Evolutionary conservation across 176 grass and related monocot species (phyloP).

Genomic region (Aegilops tauschii): DNA sequence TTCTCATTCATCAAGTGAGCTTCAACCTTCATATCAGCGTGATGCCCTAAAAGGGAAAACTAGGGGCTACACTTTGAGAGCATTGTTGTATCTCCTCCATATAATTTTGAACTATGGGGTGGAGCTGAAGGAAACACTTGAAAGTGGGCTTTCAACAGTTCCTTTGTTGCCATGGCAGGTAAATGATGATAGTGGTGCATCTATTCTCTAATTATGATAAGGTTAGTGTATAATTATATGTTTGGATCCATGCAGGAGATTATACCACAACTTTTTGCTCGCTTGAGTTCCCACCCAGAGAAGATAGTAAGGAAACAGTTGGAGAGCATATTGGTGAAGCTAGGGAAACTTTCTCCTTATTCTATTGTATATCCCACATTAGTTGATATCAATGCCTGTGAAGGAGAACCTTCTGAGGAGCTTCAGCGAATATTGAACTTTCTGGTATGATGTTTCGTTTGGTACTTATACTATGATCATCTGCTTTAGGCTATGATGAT

Average conservation of each 20-base stretch:
- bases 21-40: constrained; percentile 41
- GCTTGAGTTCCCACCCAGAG: constrained; percentile 88
- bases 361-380: constrained; percentile 93
- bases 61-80: constrained; percentile 68
- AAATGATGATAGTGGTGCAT: not conserved
- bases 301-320: constrained; percentile 80
- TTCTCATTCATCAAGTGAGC: constrained; percentile 67
- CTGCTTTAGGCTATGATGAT: constrained; percentile 22
- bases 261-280: constrained; percentile 95
- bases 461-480: constrained; percentile 1
- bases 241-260: constrained; percentile 70
- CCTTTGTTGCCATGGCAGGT: constrained; percentile 93
- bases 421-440: constrained; percentile 77
- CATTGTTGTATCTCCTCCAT: constrained; percentile 78
- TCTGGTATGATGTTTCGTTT: constrained; percentile 52
- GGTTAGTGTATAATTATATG: constrained; percentile 11
- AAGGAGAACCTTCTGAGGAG: constrained; percentile 76
- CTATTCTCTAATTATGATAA: constrained; percentile 24
- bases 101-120: constrained; percentile 89
- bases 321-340: constrained; percentile 78
- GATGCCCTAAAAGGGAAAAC: constrained; percentile 62
- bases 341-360: constrained; percentile 80
- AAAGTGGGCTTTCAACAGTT: constrained; percentile 68
- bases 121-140: constrained; percentile 77
- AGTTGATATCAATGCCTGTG: constrained; percentile 90